phyloP scores from a whole-genome alignment of 768 basidiomycete genomes.

The Lanmaoa rubissima region DNA sequence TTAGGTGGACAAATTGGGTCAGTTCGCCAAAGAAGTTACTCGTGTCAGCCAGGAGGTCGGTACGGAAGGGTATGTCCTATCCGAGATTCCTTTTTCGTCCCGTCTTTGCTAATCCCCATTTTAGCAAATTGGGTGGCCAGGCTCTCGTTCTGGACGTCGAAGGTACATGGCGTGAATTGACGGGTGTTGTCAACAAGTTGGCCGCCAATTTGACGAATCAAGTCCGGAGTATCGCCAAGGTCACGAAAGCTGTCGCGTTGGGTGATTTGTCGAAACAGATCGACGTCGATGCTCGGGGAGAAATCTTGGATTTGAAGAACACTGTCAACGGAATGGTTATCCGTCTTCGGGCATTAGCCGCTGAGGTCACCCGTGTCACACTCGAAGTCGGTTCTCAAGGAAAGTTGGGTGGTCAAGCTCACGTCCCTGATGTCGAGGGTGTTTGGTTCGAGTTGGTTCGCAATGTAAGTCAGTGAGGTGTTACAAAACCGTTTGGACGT shows the following conservation, averaged over 20 bases:
- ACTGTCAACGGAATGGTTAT: slow-evolving; percentile 55
- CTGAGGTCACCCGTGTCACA: slow-evolving; percentile 82
- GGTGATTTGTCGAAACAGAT: slow-evolving; percentile 91
- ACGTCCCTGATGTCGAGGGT: slow-evolving; percentile 88
- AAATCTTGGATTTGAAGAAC: slow-evolving; percentile 80
- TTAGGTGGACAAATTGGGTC: slow-evolving; percentile 69
- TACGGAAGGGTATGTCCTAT: slow-evolving; percentile 59
- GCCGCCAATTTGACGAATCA: slow-evolving; percentile 71
- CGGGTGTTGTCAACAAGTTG: slow-evolving; percentile 79
- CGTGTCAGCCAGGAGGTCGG: slow-evolving; percentile 84
- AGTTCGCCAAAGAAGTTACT: slow-evolving; percentile 91
- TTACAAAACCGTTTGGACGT: neutral
- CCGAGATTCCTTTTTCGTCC: neutral
- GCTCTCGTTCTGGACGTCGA: slow-evolving; percentile 85
- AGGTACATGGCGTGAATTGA: slow-evolving; percentile 86
- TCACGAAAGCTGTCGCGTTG: slow-evolving; percentile 76
- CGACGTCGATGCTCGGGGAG: slow-evolving; percentile 86
- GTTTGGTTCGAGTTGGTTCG: slow-evolving; percentile 83
- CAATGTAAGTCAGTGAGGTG: slow-evolving; percentile 46
- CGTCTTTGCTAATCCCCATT: slow-evolving; percentile 14
- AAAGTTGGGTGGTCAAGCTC: slow-evolving; percentile 84
- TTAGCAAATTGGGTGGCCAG: slow-evolving; percentile 78
- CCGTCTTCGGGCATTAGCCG: slow-evolving; percentile 61
- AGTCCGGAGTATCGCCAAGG: slow-evolving; percentile 56
- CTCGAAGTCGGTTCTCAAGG: slow-evolving; percentile 87